Conservation (phyloP, 805 yeast genomes). For the Candida sanyiensis region DNA sequence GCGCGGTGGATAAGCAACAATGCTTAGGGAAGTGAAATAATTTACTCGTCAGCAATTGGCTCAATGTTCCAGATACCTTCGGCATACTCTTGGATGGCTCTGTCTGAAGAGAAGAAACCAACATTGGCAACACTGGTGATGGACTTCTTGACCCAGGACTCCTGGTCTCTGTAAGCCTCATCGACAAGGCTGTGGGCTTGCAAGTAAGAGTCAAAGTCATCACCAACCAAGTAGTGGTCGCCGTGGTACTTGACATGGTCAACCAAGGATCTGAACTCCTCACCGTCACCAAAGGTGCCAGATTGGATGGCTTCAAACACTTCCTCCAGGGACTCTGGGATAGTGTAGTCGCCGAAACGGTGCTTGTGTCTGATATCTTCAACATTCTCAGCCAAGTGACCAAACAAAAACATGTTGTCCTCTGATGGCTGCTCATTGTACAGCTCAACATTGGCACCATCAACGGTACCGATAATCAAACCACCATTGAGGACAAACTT, state of each 20-base stretch:
- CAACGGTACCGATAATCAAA: slow-evolving; percentile 89
- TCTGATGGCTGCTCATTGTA: slow-evolving; percentile 85
- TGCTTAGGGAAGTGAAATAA: background rate
- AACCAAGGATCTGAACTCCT: slow-evolving; percentile 60
- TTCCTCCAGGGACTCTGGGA: slow-evolving; percentile 53
- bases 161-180: slow-evolving; percentile 57
- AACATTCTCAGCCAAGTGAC: slow-evolving; percentile 84
- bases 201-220: slow-evolving; percentile 83
- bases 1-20: too few species aligned
- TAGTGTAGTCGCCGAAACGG: slow-evolving; percentile 43
- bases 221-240: slow-evolving; percentile 81
- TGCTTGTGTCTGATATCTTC: slow-evolving; percentile 79
- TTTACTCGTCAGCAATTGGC: slow-evolving; percentile 37
- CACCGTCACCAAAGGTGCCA: slow-evolving; percentile 66
- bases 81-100: slow-evolving; percentile 89
- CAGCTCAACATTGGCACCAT: slow-evolving; percentile 94
- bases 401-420: slow-evolving; percentile 87
- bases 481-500: slow-evolving; percentile 94
- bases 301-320: slow-evolving; percentile 65
- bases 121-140: slow-evolving; percentile 81
- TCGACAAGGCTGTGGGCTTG: slow-evolving; percentile 78
- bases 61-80: slow-evolving; percentile 91
- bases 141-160: slow-evolving; percentile 71
- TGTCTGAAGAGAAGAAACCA: slow-evolving; percentile 89
- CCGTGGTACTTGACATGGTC: slow-evolving; percentile 70